Conservation (phyloP, 805 yeast genomes). For the Cyberlindnera misumaiensis region DNA sequence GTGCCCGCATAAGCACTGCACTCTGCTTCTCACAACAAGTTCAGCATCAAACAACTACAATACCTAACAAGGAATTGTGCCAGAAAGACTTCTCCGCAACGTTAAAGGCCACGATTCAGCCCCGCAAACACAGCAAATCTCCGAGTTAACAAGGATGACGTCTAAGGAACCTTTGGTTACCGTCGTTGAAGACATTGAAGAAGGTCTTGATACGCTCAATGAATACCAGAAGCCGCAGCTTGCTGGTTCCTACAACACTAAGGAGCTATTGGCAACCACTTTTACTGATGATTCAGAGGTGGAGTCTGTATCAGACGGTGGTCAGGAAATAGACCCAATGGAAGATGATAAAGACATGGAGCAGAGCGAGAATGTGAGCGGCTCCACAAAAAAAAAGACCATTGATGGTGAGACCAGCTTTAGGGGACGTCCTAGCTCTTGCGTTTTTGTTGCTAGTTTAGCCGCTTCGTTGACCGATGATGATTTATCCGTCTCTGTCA, state of each 20-base stretch:
- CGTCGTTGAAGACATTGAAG: slow-evolving; percentile 12
- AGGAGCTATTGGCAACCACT: slow-evolving; percentile 14
- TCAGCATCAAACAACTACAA: too few species aligned
- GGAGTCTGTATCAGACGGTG: slow-evolving; percentile 18
- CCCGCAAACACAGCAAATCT: too few species aligned
- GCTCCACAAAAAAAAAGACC: background rate
- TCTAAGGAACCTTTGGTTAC: slow-evolving; percentile 9
- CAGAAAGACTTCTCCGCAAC: too few species aligned
- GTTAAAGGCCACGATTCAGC: too few species aligned
- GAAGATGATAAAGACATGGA: slow-evolving; percentile 10
- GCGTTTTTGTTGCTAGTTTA: slow-evolving; percentile 85
- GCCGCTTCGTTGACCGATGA: slow-evolving; percentile 62
- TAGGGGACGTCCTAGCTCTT: slow-evolving; percentile 71
- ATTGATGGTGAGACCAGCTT: slow-evolving; percentile 19
- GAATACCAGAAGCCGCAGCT: slow-evolving; percentile 7
- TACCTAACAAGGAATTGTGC: too few species aligned
- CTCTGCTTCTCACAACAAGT: too few species aligned
- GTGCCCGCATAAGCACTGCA: too few species aligned
- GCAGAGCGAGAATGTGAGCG: slow-evolving; percentile 12
- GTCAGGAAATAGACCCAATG: slow-evolving; percentile 13
- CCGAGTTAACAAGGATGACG: slow-evolving; percentile 3
- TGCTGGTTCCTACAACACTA: slow-evolving; percentile 7
- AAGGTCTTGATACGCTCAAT: slow-evolving; percentile 4
- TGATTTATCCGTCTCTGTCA: slow-evolving; percentile 61
- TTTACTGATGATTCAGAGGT: slow-evolving; percentile 20